Conservation (phyloP, 306 rosid genomes). For the Corylus heterophylla region DNA sequence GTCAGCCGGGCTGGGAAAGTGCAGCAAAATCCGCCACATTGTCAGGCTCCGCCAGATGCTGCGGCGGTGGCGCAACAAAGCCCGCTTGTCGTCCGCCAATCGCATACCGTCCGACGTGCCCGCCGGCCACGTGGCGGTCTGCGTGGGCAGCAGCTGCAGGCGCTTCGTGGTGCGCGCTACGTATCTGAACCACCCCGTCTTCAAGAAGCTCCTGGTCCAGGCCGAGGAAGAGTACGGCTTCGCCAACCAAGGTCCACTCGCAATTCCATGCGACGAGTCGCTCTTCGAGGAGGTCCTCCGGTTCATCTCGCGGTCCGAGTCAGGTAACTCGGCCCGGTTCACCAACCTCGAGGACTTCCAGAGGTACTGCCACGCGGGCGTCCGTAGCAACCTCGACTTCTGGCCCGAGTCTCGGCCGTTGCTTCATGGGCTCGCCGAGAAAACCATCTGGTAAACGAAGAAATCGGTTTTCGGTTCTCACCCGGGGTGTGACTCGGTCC, state of each 20-base stretch:
- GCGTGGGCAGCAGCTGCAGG: slow-evolving; percentile 62
- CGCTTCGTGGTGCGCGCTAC: slow-evolving; percentile 74
- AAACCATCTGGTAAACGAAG: slow-evolving; percentile 47
- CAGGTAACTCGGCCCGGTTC: slow-evolving; percentile 42
- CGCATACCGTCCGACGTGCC: slow-evolving; percentile 86
- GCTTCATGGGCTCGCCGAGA: slow-evolving; percentile 61
- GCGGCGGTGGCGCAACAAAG: slow-evolving; percentile 86
- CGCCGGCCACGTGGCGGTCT: slow-evolving; percentile 83
- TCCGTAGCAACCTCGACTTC: slow-evolving; percentile 48
- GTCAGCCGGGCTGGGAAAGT: slow-evolving; percentile 63
- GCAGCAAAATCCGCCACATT: slow-evolving; percentile 94
- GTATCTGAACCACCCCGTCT: slow-evolving; percentile 84
- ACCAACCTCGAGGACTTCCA: slow-evolving; percentile 56
- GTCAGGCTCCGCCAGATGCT: slow-evolving; percentile 88
- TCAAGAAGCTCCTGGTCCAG: slow-evolving; percentile 66
- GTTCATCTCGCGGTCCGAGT: slow-evolving; percentile 59
- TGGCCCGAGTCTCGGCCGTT: slow-evolving; percentile 87
- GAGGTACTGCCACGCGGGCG: slow-evolving; percentile 55
- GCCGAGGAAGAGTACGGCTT: slow-evolving; percentile 93
- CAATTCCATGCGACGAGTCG: slow-evolving; percentile 85
- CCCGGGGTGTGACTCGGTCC: slow-evolving; percentile 42
- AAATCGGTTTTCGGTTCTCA: slow-evolving; percentile 24
- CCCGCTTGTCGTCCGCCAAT: slow-evolving; percentile 63
- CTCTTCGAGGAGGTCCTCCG: slow-evolving; percentile 64
- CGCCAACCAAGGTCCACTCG: slow-evolving; percentile 61